These are phyloP conservation scores for Rhynchospora breviuscula DNA, from an alignment of 176 grass and related monocot genomes.

Conservation along the genomic window DNA sequence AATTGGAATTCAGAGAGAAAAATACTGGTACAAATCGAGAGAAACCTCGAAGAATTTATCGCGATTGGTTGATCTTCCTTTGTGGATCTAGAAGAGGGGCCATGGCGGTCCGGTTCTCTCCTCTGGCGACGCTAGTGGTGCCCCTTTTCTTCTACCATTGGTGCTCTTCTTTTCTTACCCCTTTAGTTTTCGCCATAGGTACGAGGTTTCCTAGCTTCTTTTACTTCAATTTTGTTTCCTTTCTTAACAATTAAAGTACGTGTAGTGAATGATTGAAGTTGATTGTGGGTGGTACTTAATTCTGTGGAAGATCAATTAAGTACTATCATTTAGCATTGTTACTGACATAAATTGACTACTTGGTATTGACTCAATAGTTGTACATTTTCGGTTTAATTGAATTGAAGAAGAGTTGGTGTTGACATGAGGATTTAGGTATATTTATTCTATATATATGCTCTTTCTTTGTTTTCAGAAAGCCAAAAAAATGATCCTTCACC, in stretches of 20 bases:
- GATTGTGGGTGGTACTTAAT: background rate
- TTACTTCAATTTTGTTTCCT: background rate
- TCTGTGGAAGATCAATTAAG: background rate
- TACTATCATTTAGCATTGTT: background rate
- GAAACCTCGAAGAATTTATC: background rate
- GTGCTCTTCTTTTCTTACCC: conserved; percentile 14
- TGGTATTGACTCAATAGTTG: background rate
- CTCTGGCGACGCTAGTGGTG: background rate
- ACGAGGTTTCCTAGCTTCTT: background rate
- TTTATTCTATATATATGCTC: background rate
- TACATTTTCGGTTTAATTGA: background rate
- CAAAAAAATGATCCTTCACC: conserved; percentile 48
- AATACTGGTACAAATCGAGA: background rate
- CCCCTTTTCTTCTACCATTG: conserved; percentile 29
- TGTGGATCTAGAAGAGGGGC: background rate
- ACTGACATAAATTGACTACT: background rate
- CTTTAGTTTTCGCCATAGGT: conserved; percentile 27
- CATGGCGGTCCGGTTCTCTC: conserved; percentile 17
- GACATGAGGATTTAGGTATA: background rate
- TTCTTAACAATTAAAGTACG: background rate
- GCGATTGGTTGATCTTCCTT: background rate
- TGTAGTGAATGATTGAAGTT: background rate
- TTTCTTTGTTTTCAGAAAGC: conserved; percentile 37
- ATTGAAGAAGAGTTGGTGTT: background rate
- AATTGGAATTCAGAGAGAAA: background rate